phyloP scores from a whole-genome alignment of 768 basidiomycete genomes.

The Suillus fuscotomentosus region DNA sequence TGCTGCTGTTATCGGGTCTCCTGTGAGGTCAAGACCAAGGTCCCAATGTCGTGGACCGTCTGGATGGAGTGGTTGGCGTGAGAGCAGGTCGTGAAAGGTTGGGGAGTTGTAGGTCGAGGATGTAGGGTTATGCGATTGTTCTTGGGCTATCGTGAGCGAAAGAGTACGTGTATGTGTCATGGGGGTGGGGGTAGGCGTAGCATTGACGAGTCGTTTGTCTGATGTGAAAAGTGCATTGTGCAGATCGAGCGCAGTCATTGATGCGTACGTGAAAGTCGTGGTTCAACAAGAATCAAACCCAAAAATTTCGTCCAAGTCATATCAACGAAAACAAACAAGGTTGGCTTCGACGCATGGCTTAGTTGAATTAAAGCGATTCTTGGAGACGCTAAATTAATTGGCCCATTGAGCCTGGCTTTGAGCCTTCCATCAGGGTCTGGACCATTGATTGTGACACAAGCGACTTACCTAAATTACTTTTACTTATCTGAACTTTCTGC shows the following conservation, averaged over 20 bases:
- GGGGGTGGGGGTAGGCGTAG: not conserved
- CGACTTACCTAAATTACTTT: not conserved
- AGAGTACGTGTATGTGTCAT: constrained; percentile 9
- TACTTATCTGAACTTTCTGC: not conserved
- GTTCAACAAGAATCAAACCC: not conserved
- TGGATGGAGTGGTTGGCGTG: constrained; percentile 43
- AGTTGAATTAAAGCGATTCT: not conserved
- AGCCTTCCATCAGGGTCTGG: constrained; percentile 3
- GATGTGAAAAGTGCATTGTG: constrained; percentile 52
- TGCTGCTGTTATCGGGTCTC: constrained; percentile 28
- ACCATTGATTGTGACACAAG: not conserved
- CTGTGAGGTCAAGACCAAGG: constrained; percentile 27
- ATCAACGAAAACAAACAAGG: constrained; percentile 4
- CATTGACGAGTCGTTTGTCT: constrained; percentile 12
- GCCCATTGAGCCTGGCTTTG: not conserved
- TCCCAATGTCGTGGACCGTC: constrained; percentile 34
- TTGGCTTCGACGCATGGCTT: not conserved
- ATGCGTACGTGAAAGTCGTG: constrained; percentile 12
- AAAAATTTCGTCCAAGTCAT: not conserved
- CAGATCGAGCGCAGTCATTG: constrained; percentile 62
- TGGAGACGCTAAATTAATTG: constrained; percentile 1
- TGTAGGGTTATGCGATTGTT: constrained; percentile 12
- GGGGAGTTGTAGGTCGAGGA: constrained; percentile 18
- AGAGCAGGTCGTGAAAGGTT: constrained; percentile 36
- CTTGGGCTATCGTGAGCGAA: constrained; percentile 5